A percentile compares a stretch with the other conserved stretches of the same genome.
Conservation (phyloP, 1,284 basidiomycete species). For the Trichosporon sp. region DNA sequence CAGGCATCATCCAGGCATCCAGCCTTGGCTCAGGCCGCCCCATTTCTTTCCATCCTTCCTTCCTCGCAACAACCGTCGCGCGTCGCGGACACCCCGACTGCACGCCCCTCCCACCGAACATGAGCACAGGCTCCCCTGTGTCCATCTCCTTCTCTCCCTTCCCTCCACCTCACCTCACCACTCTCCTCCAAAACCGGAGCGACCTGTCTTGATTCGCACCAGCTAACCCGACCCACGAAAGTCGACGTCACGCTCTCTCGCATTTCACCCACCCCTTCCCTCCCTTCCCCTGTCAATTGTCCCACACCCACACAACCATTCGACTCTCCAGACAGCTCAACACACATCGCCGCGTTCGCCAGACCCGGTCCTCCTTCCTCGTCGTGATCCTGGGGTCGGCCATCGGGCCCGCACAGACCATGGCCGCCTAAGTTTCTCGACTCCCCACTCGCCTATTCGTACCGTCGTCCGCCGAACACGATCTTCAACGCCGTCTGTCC, state of each 20-base stretch:
- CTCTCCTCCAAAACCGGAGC: neutral
- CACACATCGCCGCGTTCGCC: neutral
- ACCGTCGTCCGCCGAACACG: constrained; percentile 5
- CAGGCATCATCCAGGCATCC: neutral
- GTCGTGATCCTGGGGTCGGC: neutral
- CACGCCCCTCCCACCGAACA: constrained; percentile 9
- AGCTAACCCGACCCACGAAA: neutral
- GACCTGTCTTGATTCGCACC: constrained; percentile 3
- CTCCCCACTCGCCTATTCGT: neutral
- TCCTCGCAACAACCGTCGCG: neutral
- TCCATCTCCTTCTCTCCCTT: neutral
- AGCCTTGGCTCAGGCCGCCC: constrained; percentile 2
- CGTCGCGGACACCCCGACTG: constrained; percentile 6
- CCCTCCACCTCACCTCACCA: neutral
- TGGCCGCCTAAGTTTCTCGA: constrained; percentile 15
- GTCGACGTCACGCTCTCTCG: constrained; percentile 8
- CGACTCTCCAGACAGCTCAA: neutral
- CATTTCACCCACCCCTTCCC: constrained; percentile 6
- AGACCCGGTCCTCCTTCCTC: too few species aligned
- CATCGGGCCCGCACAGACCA: constrained; percentile 19
- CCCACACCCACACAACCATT: neutral
- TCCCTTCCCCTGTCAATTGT: neutral
- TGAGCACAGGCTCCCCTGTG: constrained; percentile 4
- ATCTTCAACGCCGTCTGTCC: neutral
- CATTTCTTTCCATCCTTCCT: constrained; percentile 1